Base-by-base conservation (phyloP, 139 green algal species). In the Haematococcus sp. region DNA sequence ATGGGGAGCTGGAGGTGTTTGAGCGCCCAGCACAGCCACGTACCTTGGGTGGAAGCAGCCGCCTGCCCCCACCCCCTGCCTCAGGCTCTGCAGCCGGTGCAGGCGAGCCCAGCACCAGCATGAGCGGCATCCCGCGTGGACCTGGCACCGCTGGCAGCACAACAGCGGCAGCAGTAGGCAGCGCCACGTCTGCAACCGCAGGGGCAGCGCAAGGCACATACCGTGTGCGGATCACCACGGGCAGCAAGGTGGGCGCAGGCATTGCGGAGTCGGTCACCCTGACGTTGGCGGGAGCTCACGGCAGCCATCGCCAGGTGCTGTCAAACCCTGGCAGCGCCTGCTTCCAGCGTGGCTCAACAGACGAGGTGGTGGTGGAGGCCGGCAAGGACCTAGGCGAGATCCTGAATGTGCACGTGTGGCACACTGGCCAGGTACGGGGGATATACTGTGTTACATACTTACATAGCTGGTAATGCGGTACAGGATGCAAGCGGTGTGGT, bases 331-430 rank as follows among this genome's bases (percentile, higher is more conserved):
- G 58, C 4, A 15, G 30, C 3, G 44, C 22, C 27, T 54, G 23
- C 30, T 83, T 83, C 30, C 1, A 23, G 4, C 31, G 40, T 11
- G 77, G 77, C 4, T 1, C 43, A 4, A 13, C 17, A 0, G 71
- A 83, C 9, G 77, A 78, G 22, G 66, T 78, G 43, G 52, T 60
- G 56, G 31, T 83, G 46, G 77, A 78, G 13, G 60, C 71, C 2
- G 46, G 28, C 0, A 11, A 3, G 13, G 71, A 83, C 46, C 33
- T 83, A n/a, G 77, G 77, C 0, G 77, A 83, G n/a, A 71, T 83
- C n/a, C 49, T 46, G 1, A 52, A 43, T 0, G 2, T 83, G 25
- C 74, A 75, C 35, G 64, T 83, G 64, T 77, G 77, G 74, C 74
- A 80, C 46, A 31, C 60, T 11, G 74, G 74, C 44, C 49, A 80